Evolutionary conservation across 352 stramenopile species (phyloP), one percentile per base, ranked within the genome.

Genomic region (Pythium apleroticum): DNA sequence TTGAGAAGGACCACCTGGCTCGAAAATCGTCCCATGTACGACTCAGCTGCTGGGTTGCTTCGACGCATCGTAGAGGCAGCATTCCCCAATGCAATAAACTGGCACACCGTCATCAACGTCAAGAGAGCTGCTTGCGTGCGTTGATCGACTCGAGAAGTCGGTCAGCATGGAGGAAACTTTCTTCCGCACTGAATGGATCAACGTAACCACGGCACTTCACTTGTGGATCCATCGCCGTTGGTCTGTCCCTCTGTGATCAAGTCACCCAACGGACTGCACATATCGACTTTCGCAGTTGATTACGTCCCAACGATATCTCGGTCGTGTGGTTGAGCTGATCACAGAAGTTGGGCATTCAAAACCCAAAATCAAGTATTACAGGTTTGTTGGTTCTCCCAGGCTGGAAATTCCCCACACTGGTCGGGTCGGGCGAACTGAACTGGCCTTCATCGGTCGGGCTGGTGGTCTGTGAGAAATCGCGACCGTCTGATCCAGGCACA

Each of bases 271-370:
- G 4, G 41, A 49, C 41, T 49, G 19, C 41, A 25, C 5, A 45
- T 59, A 65, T 59, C 12, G 10, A 46, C 54, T 65, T 43, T 35
- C 8, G n/a, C 25, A 65, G 50, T 49, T 19, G 2, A 50, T n/a
- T 28, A 28, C 17, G 17, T 52, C 14, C 37, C 14, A 7, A 22
- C 37, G 37, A 46, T 22, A 20, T n/a, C 37, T 46, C 14, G 12
- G 17, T 46, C 37, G 37, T 46, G 37, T n/a, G 37, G 37, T 46
- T 22, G 37, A 2, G 7, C 35, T 20, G 37, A 2, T 20, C 37
- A 12, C 14, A 46, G 15, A 46, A 46, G 5, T 15, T 15, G 37
- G 37, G 17, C 37, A 4, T 22, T 46, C 37, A 22, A 22, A 46
- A 8, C 8, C 37, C 17, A n/a, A 22, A 11, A 46, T 46, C 15